Percentiles rank a stretch among this genome's conserved stretches.
phyloP scores from a whole-genome alignment of 2,329 filamentous ascomycete species.

The Fusarium temperatum region DNA sequence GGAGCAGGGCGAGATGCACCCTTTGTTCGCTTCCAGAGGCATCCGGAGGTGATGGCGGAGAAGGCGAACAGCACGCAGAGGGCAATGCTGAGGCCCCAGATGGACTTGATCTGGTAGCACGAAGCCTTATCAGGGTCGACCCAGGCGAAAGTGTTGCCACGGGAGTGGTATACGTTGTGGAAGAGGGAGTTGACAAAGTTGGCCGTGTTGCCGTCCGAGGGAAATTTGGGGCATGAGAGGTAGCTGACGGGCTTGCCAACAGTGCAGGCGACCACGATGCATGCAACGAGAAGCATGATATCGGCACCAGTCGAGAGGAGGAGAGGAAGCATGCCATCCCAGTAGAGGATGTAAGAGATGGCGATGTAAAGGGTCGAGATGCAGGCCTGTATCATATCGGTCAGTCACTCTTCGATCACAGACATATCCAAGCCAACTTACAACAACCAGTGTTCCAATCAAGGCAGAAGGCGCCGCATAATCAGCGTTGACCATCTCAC shows the following conservation, averaged over 20 bases:
- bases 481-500: slow-evolving; percentile 73
- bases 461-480: slow-evolving; percentile 76
- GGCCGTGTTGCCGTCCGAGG: slow-evolving; percentile 52
- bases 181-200: slow-evolving; percentile 56
- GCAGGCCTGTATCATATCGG: slow-evolving; percentile 66
- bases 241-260: slow-evolving; percentile 84
- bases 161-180: slow-evolving; percentile 51
- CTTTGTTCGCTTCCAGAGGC: slow-evolving; percentile 71
- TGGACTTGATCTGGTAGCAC: slow-evolving; percentile 85
- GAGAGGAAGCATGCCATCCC: slow-evolving; percentile 79
- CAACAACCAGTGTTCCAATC: slow-evolving; percentile 80
- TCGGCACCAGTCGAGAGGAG: slow-evolving; percentile 75
- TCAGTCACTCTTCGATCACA: neutral
- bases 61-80: slow-evolving; percentile 77
- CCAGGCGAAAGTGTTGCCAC: slow-evolving; percentile 53
- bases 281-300: slow-evolving; percentile 74
- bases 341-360: slow-evolving; percentile 83
- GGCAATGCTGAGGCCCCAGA: slow-evolving; percentile 87
- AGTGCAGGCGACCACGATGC: slow-evolving; percentile 79
- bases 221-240: slow-evolving; percentile 72
- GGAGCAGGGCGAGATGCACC: slow-evolving; percentile 44
- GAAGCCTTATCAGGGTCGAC: slow-evolving; percentile 65
- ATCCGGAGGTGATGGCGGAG: slow-evolving; percentile 65
- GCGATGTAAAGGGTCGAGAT: slow-evolving; percentile 81
- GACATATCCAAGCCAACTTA: slow-evolving; percentile 58